Base-by-base conservation (phyloP, 176 grass and related monocot species). In the Lolium rigidum region DNA sequence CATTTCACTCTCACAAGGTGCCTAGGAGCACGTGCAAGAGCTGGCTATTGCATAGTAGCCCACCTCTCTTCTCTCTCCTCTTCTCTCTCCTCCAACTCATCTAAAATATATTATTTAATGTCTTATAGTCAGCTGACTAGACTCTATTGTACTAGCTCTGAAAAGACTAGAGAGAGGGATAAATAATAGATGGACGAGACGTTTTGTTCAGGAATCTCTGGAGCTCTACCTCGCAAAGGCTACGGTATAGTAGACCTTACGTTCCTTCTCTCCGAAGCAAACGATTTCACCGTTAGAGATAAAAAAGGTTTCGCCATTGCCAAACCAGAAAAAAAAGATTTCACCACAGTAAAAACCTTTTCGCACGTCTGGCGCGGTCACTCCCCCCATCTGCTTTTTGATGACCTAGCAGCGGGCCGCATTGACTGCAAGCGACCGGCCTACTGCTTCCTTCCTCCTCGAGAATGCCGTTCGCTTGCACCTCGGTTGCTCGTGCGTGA, bases 191-290 rank as follows among this genome's bases (percentile, higher is more conserved):
- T 59, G 56, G 56, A 59, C 7, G 20, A n/a, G 56, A 59, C 20
- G 18, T 55, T 55, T 55, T 21, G 18, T 1, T 59, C 56, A 59
- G 56, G 56, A 59, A 59, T 59, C 20, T 59, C 56, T 59, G 56
- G 20, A 59, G 56, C 56, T 59, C 54, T 20, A 18, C 18, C 7
- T 21, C 18, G 20, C 56, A 59, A 55, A 59, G 56, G 18, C 56
- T 59, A 59, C 2, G 17, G 55, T 57, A 20, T 8, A 20, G 55
- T 20, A 20, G 55, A 17, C 17, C 55, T 1, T 2, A 21, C 56
- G 56, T 63, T 63, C 10, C 86, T 83, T 88, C 63, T 38, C 14
- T 15, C 2, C 2, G 25, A 88, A 70, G 86, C 61, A 24, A 63
- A 63, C 0, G 52, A 55, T 55, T 55, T 55, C 52, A 55, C 16